Evolutionary conservation across 1,284 basidiomycete genomes (phyloP).

Genomic region (Schizophyllum amplum): DNA sequence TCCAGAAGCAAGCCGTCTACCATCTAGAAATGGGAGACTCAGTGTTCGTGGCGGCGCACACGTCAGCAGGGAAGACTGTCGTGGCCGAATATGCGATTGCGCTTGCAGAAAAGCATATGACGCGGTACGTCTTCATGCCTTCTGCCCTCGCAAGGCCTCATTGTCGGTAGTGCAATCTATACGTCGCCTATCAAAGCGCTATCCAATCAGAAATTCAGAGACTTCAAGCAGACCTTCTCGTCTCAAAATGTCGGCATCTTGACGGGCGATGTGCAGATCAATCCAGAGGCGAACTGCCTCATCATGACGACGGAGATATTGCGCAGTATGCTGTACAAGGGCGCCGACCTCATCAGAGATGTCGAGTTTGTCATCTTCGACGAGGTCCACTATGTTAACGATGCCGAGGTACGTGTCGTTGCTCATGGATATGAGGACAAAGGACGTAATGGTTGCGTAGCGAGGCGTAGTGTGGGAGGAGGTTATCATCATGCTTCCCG

Average conservation of each 20-base stretch:
- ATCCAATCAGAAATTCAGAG: conserved; percentile 98
- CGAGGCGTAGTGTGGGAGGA: conserved; percentile 99
- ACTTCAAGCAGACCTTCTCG: conserved; percentile 97
- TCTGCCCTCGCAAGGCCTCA: conserved; percentile 9
- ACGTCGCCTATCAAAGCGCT: conserved; percentile 99
- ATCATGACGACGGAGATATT: conserved; percentile 99
- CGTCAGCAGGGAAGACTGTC: conserved; percentile 98
- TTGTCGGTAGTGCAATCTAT: conserved; percentile 77
- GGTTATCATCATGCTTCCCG: conserved; percentile 98
- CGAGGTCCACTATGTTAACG: conserved; percentile 99
- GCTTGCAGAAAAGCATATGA: conserved; percentile 97
- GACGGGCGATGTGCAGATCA: conserved; percentile 99
- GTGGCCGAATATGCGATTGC: conserved; percentile 99
- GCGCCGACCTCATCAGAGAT: conserved; percentile 96
- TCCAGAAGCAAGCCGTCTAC: conserved; percentile 97
- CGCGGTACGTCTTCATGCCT: conserved; percentile 48
- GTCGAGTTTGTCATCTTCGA: conserved; percentile 99
- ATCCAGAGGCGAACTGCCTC: conserved; percentile 94
- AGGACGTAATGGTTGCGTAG: conserved; percentile 31
- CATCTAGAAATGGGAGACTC: conserved; percentile 97
- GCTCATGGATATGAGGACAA: conserved; percentile 2
- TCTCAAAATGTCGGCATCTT: conserved; percentile 91
- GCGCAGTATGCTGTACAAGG: conserved; percentile 97
- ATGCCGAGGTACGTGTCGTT: conserved; percentile 73
- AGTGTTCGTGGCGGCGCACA: conserved; percentile 98